Evolutionary conservation across 495 filamentous ascomycete genomes (phyloP), one percentile per base, ranked within the genome.

Genomic region (Penicillium arizonense): DNA sequence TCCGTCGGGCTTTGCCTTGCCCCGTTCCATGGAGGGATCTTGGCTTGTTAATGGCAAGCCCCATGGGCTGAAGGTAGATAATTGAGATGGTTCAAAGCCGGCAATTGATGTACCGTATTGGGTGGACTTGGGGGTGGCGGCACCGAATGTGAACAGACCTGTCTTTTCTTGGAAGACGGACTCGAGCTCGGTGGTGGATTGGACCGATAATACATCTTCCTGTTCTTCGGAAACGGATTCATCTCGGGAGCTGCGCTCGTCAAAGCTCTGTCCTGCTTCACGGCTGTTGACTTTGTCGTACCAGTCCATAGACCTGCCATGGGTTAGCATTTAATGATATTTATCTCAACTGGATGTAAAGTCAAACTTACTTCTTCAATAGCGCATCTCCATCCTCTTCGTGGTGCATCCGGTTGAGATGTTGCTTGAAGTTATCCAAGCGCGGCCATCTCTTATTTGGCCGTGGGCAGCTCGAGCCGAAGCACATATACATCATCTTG

Each of bases 381-480:
- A 87, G 76, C 12, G 65, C 56, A 5, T 80, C 75, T 3, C 77
- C 59, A 53, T 85, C 74, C 30, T 79, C 72, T 4, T 80, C 75
- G 18, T 67, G 63, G 69, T 98, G 93, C 63, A 94, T 86, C n/a
- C 88, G 82, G 50, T 78, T 79, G 39, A 96, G 76, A 59, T 98
- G 94, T 50, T 88, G 85, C 61, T 84, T 85, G 69, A 97, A 98
- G 57, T 98, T 98, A 67, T 98, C 94, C 45, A 87, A 68, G 7
- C 94, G 83, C 9, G 89, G 91, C 89, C 93, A 97, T 38, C 79
- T 74, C 71, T 97, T 97, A 14, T 78, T 73, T 47, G 82, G 85
- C 18, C 79, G 83, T 24, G 75, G 76, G 58, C 92, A 96, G 44
- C 73, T 64, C 40, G 69, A 77, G 5, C 87, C 77, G 49, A 75